Evolutionary conservation across 805 yeast genomes (phyloP), one percentile per base, ranked within the genome.

Genomic region (Candida gorgasii): DNA sequence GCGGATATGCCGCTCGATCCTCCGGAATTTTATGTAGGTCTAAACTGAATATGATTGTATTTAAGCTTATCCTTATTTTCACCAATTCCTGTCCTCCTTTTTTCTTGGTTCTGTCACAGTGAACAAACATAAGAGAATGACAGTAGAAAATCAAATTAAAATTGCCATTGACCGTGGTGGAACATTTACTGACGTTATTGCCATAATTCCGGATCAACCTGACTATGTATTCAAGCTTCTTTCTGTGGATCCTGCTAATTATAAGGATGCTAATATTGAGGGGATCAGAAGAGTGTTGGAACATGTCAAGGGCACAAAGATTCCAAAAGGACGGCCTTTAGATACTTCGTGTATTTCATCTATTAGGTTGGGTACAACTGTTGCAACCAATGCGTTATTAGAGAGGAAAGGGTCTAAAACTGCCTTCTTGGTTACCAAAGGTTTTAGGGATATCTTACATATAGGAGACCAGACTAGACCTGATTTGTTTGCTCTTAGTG

Each of bases 171-270:
- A 57, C 42, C 42, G 61, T 39, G 61, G 61, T 42, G 61, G 61
- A 13, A 55, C 61, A 5, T 57, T 57, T 40, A 52, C 57, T 32
- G 61, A 57, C 45, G 51, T 57, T 15, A 34, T 44, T 65, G 86
- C 65, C 36, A 62, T 47, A 67, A 69, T 45, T 66, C 77, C 52
- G 56, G 73, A 22, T 63, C 69, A 42, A 64, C 88, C 83, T 54
- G 73, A 83, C 53, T 72, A 76, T 18, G 78, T 85, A 3, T 73
- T 89, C 59, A 53, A 51, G 41, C 37, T 53, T 14, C 37, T 53
- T 23, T 50, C 54, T 5, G 56, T 50, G 2, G 58, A 53, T 39
- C 55, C 55, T 2, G 24, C 42, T 29, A 53, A 53, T 31, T 53
- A 53, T 32, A 22, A 40, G 9, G 58, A 52, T 43, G 55, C 58